phyloP scores from a whole-genome alignment of 2,329 filamentous ascomycete genomes.

The Hymenoscyphus fructigenus region DNA sequence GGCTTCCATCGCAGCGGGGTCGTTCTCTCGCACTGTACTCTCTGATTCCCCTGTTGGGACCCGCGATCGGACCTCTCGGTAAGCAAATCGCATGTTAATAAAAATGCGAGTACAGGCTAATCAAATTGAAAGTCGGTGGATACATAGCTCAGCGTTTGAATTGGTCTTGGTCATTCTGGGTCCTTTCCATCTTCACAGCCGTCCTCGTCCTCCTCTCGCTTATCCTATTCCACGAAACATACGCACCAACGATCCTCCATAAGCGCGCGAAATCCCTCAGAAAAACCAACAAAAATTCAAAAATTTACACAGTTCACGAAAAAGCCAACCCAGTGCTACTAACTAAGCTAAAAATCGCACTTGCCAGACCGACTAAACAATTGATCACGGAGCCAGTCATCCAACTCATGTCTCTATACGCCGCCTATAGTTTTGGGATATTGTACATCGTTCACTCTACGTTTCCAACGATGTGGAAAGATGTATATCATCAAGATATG shows the following conservation, averaged over 20 bases:
- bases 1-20: slow-evolving; percentile 46
- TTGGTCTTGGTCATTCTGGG: too few species aligned
- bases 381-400: slow-evolving; percentile 51
- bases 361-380: slow-evolving; percentile 48
- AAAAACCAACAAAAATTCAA: slow-evolving; percentile 49
- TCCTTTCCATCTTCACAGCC: too few species aligned
- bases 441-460: slow-evolving; percentile 56
- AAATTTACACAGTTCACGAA: slow-evolving; percentile 50
- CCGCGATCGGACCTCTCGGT: too few species aligned
- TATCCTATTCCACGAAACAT: slow-evolving; percentile 10
- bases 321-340: slow-evolving; percentile 49
- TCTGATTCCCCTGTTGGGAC: slow-evolving; percentile 12
- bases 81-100: too few species aligned
- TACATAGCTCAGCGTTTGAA: too few species aligned
- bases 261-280: slow-evolving; percentile 37
- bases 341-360: slow-evolving; percentile 44
- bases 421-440: slow-evolving; percentile 49
- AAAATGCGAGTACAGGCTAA: too few species aligned
- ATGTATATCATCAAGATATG: slow-evolving; percentile 51
- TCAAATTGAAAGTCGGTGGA: too few species aligned
- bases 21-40: slow-evolving; percentile 35
- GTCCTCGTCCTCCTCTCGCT: too few species aligned
- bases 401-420: slow-evolving; percentile 49
- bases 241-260: slow-evolving; percentile 13
- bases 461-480: slow-evolving; percentile 56